Evolutionary conservation across 441 rosid species (phyloP).

Genomic region (Corymbia calophylla): DNA sequence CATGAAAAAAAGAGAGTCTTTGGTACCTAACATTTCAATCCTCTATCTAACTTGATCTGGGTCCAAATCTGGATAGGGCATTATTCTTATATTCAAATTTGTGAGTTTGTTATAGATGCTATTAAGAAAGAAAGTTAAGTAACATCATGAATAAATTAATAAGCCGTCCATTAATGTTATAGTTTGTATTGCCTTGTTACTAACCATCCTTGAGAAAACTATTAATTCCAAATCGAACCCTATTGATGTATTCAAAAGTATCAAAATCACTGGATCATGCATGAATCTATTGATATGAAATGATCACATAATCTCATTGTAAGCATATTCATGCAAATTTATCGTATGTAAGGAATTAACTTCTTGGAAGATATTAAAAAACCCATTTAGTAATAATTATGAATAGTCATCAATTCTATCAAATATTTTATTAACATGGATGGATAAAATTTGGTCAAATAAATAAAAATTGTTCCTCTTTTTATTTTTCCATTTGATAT

Average conservation of each 20-base stretch:
- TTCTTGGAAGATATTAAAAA: background rate
- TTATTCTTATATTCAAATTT: background rate
- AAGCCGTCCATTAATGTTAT: background rate
- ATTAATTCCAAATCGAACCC: background rate
- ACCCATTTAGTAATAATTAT: background rate
- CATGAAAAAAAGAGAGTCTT: too few relatives aligned
- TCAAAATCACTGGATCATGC: background rate
- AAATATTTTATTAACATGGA: background rate
- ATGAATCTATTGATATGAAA: background rate
- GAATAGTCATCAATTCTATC: background rate
- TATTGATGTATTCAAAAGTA: background rate
- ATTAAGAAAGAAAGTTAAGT: fast-evolving
- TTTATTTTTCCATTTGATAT: background rate
- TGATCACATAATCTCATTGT: background rate
- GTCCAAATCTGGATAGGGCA: fast-evolving
- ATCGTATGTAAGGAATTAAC: background rate
- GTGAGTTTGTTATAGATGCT: background rate
- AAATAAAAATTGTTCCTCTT: background rate
- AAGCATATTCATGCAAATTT: background rate
- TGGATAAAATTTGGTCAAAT: background rate
- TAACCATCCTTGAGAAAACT: background rate
- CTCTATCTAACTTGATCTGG: background rate
- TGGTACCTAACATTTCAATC: background rate
- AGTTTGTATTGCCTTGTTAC: background rate
- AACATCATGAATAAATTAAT: background rate